Conservation (phyloP, 163 green algal genomes). For the Scenedesmus sp. region DNA sequence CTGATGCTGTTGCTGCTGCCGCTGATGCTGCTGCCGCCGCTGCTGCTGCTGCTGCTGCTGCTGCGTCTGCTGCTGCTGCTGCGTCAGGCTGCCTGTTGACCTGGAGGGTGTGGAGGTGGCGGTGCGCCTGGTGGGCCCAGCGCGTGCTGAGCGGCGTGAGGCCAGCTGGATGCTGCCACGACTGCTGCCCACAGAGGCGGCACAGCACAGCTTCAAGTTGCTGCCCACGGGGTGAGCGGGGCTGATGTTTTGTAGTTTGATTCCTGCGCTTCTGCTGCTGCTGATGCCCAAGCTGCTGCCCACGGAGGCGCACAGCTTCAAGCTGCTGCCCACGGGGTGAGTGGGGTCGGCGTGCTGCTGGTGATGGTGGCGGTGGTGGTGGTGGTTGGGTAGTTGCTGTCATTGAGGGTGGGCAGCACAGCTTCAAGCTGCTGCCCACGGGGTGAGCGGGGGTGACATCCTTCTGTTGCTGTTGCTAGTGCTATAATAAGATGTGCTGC, state of each 20-base stretch:
- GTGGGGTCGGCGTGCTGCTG: background rate
- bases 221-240: constrained; percentile 39
- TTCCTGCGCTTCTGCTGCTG: no score
- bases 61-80: background rate
- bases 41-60: background rate
- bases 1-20: background rate
- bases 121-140: constrained; percentile 42
- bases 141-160: constrained; percentile 44
- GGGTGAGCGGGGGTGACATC: background rate
- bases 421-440: background rate
- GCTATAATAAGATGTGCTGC: background rate
- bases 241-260: no score
- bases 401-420: background rate
- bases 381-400: no score
- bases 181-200: constrained; percentile 52
- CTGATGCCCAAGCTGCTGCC: no score
- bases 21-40: no score
- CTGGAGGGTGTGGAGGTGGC: constrained; percentile 50
- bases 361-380: no score
- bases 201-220: constrained; percentile 48
- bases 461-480: background rate
- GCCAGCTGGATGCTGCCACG: constrained; percentile 47
- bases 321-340: background rate
- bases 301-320: background rate
- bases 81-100: constrained; percentile 42